Percentiles rank a stretch among this genome's conserved stretches.
Conservation (phyloP, 1,139 yeast species). For the Blastobotrys persicus region DNA sequence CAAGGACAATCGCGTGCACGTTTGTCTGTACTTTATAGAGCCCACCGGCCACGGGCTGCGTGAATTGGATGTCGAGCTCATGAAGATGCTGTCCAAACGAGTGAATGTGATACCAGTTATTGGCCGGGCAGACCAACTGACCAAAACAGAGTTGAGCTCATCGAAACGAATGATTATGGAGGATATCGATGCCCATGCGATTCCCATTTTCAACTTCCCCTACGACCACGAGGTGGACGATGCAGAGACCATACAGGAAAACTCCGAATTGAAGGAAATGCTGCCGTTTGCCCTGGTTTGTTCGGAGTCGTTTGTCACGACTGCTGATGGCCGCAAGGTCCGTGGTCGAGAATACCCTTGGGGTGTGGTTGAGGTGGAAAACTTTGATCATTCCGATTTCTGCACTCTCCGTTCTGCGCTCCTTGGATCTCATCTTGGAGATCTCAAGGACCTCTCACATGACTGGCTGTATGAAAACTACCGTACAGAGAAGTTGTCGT, state of each 20-base stretch:
- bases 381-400: slow-evolving; percentile 77
- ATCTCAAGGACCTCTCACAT: slow-evolving; percentile 87
- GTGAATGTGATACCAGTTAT: slow-evolving; percentile 86
- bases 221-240: slow-evolving; percentile 63
- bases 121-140: slow-evolving; percentile 80
- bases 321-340: slow-evolving; percentile 54
- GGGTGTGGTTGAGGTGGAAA: slow-evolving; percentile 86
- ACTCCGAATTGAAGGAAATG: slow-evolving; percentile 64
- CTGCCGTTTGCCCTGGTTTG: slow-evolving; percentile 87
- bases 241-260: slow-evolving; percentile 73
- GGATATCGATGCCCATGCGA: slow-evolving; percentile 72
- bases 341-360: slow-evolving; percentile 88
- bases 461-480: slow-evolving; percentile 87
- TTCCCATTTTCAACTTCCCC: slow-evolving; percentile 82
- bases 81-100: slow-evolving; percentile 69
- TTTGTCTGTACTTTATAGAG: slow-evolving; percentile 61
- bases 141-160: slow-evolving; percentile 64
- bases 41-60: slow-evolving; percentile 73
- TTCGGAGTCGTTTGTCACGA: slow-evolving; percentile 58
- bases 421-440: slow-evolving; percentile 82
- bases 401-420: slow-evolving; percentile 71
- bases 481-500: slow-evolving; percentile 80
- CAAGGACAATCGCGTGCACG: slow-evolving; percentile 70
- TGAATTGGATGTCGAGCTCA: slow-evolving; percentile 70
- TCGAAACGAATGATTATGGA: slow-evolving; percentile 64